phyloP scores from a whole-genome alignment of 345 rosid genomes.

The Murraya koenigii region DNA sequence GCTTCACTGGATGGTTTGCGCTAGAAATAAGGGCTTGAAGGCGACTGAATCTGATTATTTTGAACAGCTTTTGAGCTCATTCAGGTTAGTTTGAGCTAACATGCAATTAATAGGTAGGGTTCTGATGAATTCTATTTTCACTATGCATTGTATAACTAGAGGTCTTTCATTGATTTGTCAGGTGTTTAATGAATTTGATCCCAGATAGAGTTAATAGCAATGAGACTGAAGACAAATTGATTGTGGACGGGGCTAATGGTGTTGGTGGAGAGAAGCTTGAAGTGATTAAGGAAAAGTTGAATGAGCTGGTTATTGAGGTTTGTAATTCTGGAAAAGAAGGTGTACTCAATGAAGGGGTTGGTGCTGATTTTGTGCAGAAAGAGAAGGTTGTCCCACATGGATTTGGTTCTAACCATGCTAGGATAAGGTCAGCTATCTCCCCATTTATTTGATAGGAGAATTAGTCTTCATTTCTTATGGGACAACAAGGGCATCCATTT shows the following conservation, averaged over 20 bases:
- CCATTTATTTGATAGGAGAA: not conserved
- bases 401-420: constrained; percentile 53
- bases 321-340: constrained; percentile 74
- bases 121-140: not conserved
- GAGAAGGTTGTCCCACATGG: constrained; percentile 78
- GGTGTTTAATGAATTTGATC: constrained; percentile 63
- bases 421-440: constrained; percentile 51
- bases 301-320: constrained; percentile 58
- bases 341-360: constrained; percentile 83
- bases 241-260: constrained; percentile 94
- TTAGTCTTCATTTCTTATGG: not conserved
- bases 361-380: constrained; percentile 97
- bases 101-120: not conserved
- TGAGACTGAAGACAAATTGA: constrained; percentile 36
- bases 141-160: not conserved
- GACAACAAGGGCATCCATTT: not conserved
- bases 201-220: constrained; percentile 36
- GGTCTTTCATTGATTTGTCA: constrained; percentile 24
- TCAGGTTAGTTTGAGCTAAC: constrained; percentile 39
- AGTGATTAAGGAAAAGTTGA: constrained; percentile 44
- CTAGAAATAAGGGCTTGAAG: constrained; percentile 64
- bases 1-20: constrained; percentile 91
- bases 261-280: constrained; percentile 84
- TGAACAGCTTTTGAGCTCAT: constrained; percentile 70
- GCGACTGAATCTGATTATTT: constrained; percentile 75